A percentile compares a stretch with the other conserved stretches of the same genome.
phyloP scores from a whole-genome alignment of 1,284 basidiomycete genomes.

The Cryptococcus floricola region DNA sequence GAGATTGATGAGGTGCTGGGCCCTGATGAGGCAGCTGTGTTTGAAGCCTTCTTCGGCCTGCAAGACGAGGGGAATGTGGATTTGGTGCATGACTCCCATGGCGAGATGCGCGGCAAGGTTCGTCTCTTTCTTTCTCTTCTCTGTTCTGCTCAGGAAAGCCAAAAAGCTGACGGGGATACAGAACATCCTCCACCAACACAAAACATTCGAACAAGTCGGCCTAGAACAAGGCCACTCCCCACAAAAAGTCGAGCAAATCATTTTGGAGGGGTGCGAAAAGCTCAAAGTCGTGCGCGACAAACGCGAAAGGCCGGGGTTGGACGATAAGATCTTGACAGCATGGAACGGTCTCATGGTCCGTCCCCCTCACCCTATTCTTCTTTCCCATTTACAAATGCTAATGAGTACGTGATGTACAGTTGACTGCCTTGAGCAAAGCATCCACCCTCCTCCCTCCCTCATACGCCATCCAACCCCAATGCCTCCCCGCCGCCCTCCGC shows the following conservation, averaged over 20 bases:
- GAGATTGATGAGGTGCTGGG: conserved; percentile 49
- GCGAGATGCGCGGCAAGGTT: conserved; percentile 48
- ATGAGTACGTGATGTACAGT: conserved; percentile 9
- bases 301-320: conserved; percentile 51
- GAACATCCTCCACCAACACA: conserved; percentile 36
- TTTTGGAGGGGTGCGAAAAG: conserved; percentile 25
- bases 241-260: conserved; percentile 29
- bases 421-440: conserved; percentile 30
- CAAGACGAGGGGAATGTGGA: conserved; percentile 51
- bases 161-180: neutral
- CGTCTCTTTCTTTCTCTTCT: too few species aligned
- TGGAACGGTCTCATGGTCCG: conserved; percentile 55
- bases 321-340: conserved; percentile 53
- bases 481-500: conserved; percentile 19
- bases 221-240: conserved; percentile 20
- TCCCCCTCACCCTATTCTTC: neutral
- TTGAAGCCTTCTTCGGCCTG: conserved; percentile 49
- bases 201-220: conserved; percentile 15
- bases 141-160: too few species aligned
- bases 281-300: conserved; percentile 47
- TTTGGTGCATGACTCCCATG: conserved; percentile 49
- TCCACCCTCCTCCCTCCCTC: conserved; percentile 14
- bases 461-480: conserved; percentile 18
- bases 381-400: too few species aligned
- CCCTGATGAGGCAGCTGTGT: conserved; percentile 32